phyloP scores from a whole-genome alignment of 2,329 filamentous ascomycete genomes.

The Aspergillus sp. region DNA sequence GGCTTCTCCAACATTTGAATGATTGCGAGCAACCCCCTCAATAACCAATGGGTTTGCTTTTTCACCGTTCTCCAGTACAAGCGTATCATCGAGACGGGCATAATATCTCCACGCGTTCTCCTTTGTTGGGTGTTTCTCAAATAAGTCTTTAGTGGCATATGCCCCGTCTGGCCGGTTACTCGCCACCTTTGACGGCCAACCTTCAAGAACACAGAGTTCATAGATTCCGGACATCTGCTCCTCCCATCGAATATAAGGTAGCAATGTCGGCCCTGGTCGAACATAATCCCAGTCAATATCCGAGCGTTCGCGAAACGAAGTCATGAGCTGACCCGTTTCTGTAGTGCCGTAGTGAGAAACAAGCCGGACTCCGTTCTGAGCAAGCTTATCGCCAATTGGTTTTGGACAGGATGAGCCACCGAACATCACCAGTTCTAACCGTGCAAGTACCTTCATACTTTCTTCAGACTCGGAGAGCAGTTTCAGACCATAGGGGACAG shows the following conservation, averaged over 20 bases:
- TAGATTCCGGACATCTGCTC: conserved; percentile 34
- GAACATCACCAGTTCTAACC: conserved; percentile 55
- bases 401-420: conserved; percentile 61
- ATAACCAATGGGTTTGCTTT: conserved; percentile 50
- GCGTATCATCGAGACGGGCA: conserved; percentile 47
- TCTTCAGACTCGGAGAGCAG: conserved; percentile 59
- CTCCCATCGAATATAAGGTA: conserved; percentile 44
- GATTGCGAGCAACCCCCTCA: conserved; percentile 56
- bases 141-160: conserved; percentile 51
- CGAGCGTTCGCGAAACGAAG: conserved; percentile 53
- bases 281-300: conserved; percentile 64
- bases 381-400: conserved; percentile 56
- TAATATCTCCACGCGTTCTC: conserved; percentile 50
- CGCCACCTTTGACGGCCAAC: conserved; percentile 40
- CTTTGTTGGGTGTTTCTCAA: conserved; percentile 43
- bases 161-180: conserved; percentile 49
- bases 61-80: conserved; percentile 52
- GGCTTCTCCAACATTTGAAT: conserved; percentile 55
- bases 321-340: conserved; percentile 63
- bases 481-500: conserved; percentile 65
- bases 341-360: conserved; percentile 60
- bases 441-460: conserved; percentile 50
- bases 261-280: conserved; percentile 41
- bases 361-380: conserved; percentile 55
- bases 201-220: conserved; percentile 36